A percentile compares a stretch with the other conserved stretches of the same genome.
Conservation (phyloP, 169 alveolate genomes). For the Eimeria maxima region DNA sequence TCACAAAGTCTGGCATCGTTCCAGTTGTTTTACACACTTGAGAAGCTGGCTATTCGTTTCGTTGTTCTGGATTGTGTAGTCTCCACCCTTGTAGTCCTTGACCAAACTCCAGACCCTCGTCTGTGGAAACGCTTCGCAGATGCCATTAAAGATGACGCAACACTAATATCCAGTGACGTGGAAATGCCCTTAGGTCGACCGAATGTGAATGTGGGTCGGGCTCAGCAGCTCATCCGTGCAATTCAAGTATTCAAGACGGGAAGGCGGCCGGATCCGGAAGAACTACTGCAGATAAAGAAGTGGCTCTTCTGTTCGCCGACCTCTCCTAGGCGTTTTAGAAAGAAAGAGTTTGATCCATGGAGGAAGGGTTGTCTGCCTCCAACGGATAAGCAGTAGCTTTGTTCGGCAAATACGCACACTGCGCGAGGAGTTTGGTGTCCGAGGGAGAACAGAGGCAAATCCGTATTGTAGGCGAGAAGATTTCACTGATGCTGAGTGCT, state of each 20-base stretch:
- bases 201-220: neutral
- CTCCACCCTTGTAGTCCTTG: neutral
- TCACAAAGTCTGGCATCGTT: too few species aligned
- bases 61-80: neutral
- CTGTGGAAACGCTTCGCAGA: neutral
- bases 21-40: neutral
- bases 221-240: neutral
- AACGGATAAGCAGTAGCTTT: neutral
- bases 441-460: too few species aligned
- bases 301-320: neutral
- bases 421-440: neutral
- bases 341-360: neutral
- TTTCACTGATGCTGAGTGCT: neutral
- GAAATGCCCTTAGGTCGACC: neutral
- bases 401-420: neutral
- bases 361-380: neutral
- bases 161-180: neutral
- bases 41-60: neutral
- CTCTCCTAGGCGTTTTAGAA: neutral
- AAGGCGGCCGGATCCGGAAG: neutral
- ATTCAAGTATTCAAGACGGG: slow-evolving; percentile 6
- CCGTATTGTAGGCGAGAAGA: neutral
- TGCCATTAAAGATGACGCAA: neutral
- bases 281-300: neutral
- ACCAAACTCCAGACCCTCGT: neutral